Base-by-base conservation (phyloP, 257 asterid genomes). In the Eustoma russellianum region DNA sequence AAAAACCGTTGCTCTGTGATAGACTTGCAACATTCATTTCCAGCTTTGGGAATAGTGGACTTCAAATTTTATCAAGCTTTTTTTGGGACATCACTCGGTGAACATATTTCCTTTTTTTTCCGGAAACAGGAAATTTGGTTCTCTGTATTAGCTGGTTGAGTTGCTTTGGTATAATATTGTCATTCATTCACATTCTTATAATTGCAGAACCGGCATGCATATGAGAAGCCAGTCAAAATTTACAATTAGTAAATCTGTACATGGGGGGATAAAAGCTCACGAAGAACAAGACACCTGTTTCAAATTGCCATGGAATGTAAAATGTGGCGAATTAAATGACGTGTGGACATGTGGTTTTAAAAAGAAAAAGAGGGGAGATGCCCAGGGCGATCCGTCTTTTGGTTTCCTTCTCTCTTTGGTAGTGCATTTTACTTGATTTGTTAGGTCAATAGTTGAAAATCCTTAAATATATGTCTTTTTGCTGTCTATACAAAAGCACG, bases 201-300 rank as follows among this genome's bases (percentile, higher is more conserved):
- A 34, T 68, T 77, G 71, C 82, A 85, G 94, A 81, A 73, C 57
- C 92, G 92, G 12, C 91, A 79, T 63, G 65, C 78, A 16, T 81
- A 52, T 57, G 94, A 85, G 74, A 85, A 81, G 67, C 82, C 88
- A 9, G 88, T 85, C 61, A 74, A 69, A 73, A 85, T 85, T 67
- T 85, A 81, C 71, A 81, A 81, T 59, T 85, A 81, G 76, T 11
- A 38, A 7, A 55, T 43, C 43, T 38, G 43, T 38, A 24, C 30
- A 24, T 24, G 30, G 3, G 2, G 30, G 30, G 30, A 2, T 4
- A 38, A 38, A 38, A 38, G 43, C 2, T 38, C 43, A 38, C 43
- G 12, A 38, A 38, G 43, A 38, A 4, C 12, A 11, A 8, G 12
- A 38, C 9, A 38, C 43, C 43, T 38, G 11, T 38, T 38, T 38